Evolutionary conservation across 2,329 filamentous ascomycete species (phyloP).

Genomic region (Clarireedia homoeocarpa): DNA sequence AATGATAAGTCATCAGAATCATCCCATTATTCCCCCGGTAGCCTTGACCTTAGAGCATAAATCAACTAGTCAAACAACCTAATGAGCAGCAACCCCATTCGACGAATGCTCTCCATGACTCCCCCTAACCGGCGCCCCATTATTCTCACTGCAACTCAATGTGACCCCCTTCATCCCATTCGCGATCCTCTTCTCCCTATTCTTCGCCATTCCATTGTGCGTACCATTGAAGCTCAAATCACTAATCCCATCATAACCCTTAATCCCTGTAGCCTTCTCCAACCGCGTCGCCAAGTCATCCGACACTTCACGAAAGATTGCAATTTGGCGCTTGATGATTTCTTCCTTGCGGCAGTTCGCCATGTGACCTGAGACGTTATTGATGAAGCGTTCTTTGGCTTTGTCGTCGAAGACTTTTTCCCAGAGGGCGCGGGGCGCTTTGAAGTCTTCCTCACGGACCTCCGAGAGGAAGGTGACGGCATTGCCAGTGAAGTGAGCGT

Average conservation of each 20-base stretch:
- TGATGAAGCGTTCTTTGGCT: slow-evolving; percentile 52
- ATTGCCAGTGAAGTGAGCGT: slow-evolving; percentile 42
- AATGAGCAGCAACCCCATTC: too few relatives aligned
- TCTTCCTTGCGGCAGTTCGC: slow-evolving; percentile 42
- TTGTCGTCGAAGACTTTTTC: slow-evolving; percentile 34
- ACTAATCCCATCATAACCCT: slow-evolving; percentile 51
- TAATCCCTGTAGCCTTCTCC: slow-evolving; percentile 45
- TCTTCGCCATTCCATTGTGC: slow-evolving; percentile 49
- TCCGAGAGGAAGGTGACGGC: slow-evolving; percentile 39
- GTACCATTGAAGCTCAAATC: slow-evolving; percentile 50
- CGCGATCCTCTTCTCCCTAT: slow-evolving; percentile 37
- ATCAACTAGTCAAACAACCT: too few relatives aligned
- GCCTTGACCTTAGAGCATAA: too few relatives aligned
- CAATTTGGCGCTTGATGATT: slow-evolving; percentile 50
- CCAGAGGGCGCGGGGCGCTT: slow-evolving; percentile 29
- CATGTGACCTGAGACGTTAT: slow-evolving; percentile 51
- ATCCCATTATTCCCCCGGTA: too few relatives aligned
- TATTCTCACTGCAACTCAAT: slow-evolving; percentile 32
- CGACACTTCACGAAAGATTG: slow-evolving; percentile 51
- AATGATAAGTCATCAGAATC: too few relatives aligned
- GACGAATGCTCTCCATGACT: slow-evolving; percentile 1
- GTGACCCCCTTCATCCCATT: slow-evolving; percentile 39
- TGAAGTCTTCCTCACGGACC: slow-evolving; percentile 27
- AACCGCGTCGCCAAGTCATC: slow-evolving; percentile 45
- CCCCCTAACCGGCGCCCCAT: slow-evolving; percentile 37